Evolutionary conservation across 148 eudicot genomes (phyloP), one percentile per base, ranked within the genome.

Genomic region (Cornus controversa): DNA sequence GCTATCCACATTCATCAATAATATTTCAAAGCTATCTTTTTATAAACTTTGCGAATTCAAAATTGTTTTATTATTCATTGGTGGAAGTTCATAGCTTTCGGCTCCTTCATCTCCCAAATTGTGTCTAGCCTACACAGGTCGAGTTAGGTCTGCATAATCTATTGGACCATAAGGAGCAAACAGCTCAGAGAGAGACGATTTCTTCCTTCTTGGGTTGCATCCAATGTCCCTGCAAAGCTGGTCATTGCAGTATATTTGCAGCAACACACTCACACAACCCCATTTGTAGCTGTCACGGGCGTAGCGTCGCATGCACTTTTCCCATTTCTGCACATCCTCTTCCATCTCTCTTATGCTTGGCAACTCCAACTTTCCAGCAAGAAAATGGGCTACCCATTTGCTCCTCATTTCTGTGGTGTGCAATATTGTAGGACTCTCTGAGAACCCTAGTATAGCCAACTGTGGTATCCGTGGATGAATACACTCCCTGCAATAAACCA

Each of bases 401-500:
- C 83, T 71, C 67, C 86, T 74, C 68, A 85, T 80, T 65, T 89
- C 90, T 20, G 83, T 71, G 0, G 83, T 86, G 76, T 66, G 81
- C 42, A 86, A 63, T 6, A 42, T 72, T 24, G 88, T 36, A 2
- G 82, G 66, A 66, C 88, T 83, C 70, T 84, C 85, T 15, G 85
- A 77, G 70, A 79, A 89, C 10, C 90, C 90, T 0, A 86, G 66
- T 26, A 86, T 80, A 50, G 90, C 90, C 24, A 89, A 67, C 11
- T 85, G 90, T 23, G 88, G 88, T 23, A 89, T 84, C 75, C 85
- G 22, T 13, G 88, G 90, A 79, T 83, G 88, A 40, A 89, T 84
- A 67, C 91, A 89, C 29, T 89, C 87, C 85, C 89, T 86, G 82
- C 34, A 31, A 31, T 1, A 31, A 31, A 1, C 2, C 34, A 31